These are phyloP conservation scores for Xylariaceae sp. DNA, from an alignment of 2,329 filamentous ascomycete species.

Conservation along the genomic window DNA sequence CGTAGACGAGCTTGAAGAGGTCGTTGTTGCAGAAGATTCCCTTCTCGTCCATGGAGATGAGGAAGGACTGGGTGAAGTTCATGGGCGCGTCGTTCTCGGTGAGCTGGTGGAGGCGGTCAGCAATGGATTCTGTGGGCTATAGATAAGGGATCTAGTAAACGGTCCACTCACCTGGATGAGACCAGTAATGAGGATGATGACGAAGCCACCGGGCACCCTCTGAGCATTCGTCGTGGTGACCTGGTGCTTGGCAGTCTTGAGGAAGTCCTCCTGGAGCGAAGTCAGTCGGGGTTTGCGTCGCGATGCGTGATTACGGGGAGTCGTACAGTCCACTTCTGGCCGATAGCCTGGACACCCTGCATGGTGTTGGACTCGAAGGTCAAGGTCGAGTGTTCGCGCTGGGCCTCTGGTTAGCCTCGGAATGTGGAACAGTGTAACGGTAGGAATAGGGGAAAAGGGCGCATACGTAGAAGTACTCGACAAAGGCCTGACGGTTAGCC, in stretches of 20 bases:
- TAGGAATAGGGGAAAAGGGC: slow-evolving; percentile 4
- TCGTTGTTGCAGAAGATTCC: slow-evolving; percentile 80
- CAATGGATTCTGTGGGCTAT: not conserved
- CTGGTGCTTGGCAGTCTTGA: slow-evolving; percentile 37
- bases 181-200: slow-evolving; percentile 87
- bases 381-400: slow-evolving; percentile 86
- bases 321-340: slow-evolving; percentile 78
- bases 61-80: slow-evolving; percentile 89
- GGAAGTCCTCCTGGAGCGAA: slow-evolving; percentile 14
- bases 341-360: slow-evolving; percentile 64
- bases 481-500: slow-evolving; percentile 12
- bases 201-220: slow-evolving; percentile 66
- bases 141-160: not conserved
- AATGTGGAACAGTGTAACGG: slow-evolving; percentile 1
- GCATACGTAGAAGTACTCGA: slow-evolving; percentile 22
- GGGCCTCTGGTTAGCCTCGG: slow-evolving; percentile 20
- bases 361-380: slow-evolving; percentile 78
- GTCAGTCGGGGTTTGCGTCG: slow-evolving; percentile 3
- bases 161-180: slow-evolving; percentile 49
- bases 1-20: slow-evolving; percentile 86
- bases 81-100: slow-evolving; percentile 84
- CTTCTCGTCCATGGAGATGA: slow-evolving; percentile 63
- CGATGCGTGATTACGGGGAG: not conserved
- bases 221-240: slow-evolving; percentile 80
- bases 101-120: slow-evolving; percentile 53